Evolutionary conservation across 345 rosid species (phyloP).

Genomic region (Adansonia digitata): DNA sequence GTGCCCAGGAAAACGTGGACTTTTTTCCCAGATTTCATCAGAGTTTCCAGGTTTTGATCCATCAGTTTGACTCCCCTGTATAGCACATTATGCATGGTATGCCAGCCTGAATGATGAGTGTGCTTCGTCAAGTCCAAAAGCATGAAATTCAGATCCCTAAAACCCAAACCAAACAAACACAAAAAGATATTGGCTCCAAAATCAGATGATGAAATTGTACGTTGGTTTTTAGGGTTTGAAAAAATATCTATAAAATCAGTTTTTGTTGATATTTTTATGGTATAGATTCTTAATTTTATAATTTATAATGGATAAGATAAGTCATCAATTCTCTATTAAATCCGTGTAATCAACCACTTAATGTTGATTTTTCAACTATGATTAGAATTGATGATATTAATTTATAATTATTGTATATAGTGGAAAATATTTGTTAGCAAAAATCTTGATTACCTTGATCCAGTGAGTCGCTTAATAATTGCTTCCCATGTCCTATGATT

Average conservation of each 20-base stretch:
- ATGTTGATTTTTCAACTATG: not conserved
- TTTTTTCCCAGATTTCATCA: slow-evolving; percentile 28
- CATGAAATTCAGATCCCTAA: slow-evolving; percentile 44
- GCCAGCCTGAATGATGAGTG: slow-evolving; percentile 83
- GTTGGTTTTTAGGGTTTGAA: too few relatives aligned
- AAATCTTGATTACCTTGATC: slow-evolving; percentile 39
- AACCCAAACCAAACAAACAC: not conserved
- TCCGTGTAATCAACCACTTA: too few relatives aligned
- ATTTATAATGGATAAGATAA: too few relatives aligned
- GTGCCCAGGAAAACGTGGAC: slow-evolving; percentile 45
- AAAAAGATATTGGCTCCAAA: not conserved
- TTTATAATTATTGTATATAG: not conserved
- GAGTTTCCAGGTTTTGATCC: slow-evolving; percentile 42
- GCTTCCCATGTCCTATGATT: slow-evolving; percentile 71
- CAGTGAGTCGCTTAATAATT: slow-evolving; percentile 45
- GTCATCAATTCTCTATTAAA: too few relatives aligned
- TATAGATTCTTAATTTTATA: too few relatives aligned
- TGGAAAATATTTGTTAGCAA: too few relatives aligned
- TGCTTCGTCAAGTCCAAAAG: slow-evolving; percentile 46
- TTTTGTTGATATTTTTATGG: too few relatives aligned
- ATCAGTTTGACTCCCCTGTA: slow-evolving; percentile 62
- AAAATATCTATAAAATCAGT: too few relatives aligned
- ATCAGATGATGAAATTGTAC: too few relatives aligned
- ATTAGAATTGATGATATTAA: not conserved
- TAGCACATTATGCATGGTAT: slow-evolving; percentile 67